Evolutionary conservation across 805 yeast species (phyloP), one percentile per base, ranked within the genome.

Genomic region (Yarrowia bubula): DNA sequence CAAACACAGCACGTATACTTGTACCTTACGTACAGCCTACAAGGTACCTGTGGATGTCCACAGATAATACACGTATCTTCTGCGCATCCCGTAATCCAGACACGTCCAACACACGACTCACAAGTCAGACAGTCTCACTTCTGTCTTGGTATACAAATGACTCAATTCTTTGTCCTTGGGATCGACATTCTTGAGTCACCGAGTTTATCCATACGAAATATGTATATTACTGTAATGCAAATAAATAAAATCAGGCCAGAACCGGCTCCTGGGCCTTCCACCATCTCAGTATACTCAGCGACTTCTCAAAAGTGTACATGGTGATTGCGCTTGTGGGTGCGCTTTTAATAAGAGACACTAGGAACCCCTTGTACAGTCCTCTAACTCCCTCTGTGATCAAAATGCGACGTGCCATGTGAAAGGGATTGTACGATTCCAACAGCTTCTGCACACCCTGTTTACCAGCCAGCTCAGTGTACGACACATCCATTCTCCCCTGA

Each of bases 331-430:
- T 75, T 11, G 77, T 68, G 5, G 98, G 98, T 0, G 93, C 95
- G 13, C 90, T 84, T 73, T 92, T 92, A 60, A 88, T 65, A 3
- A 92, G 68, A 6, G 96, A 87, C 0, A 91, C 84, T 0, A 84
- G 76, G 66, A 87, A 81, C 0, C 97, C 97, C 63, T 85, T 83
- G 75, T 92, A 92, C 11, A 91, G 77, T 0, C 96, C 95, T 8
- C 74, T 70, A 0, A 82, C 1, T 0, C 97, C 96, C 70, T 89
- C 92, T 2, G 70, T 72, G 13, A 67, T 69, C 4, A 85, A 66
- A 39, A 91, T 83, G 3, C 73, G 71, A 4, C 67, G 33, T 1
- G 76, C 78, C 14, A 78, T 73, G 7, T 67, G 44, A 37, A 69
- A 15, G 1, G 71, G 66, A 53, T 67, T 70, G 57, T 69, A 67